Evolutionary conservation across 371 early-diverging fungal species (phyloP), one percentile per base, ranked within the genome.

Genomic region (Phascolomyces articulosus): DNA sequence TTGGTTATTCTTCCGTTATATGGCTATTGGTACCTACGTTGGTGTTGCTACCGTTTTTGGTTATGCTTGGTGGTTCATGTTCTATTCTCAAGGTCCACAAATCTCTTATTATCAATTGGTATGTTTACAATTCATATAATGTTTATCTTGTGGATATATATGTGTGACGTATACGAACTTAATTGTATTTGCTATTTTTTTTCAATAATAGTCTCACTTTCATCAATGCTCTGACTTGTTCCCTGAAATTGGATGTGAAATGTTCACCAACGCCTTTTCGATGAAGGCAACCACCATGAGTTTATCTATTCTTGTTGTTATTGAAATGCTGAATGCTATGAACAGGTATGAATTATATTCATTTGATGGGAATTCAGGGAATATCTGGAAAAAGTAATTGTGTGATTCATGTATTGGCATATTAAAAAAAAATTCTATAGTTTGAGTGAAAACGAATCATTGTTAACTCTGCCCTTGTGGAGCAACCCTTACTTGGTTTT

Each of bases 1-100:
- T 44, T 98, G 98, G 98, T 74, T 97, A 66, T 94, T 98, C 78
- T 80, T 97, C 83, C 91, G 99, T 64, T 96, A 97, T 77, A 81
- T 95, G 83, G 80, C 97, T 16, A 82, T 98, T 64, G 98, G 98
- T 66, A 79, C 82, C 26, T 98, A 96, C 68, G 98, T 98, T 57
- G 98, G 98, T 59, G 73, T 79, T 23, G 97, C 98, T 10, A 97
- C 98, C 40, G 93, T 98, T 8, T 94, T 93, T 85, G 98, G 95
- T 26, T 97, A 97, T 69, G 96, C 92, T n/a, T 97, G 98, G 97
- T 97, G 96, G 95, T 97, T 94, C 77, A 88, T 97, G 86, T 96
- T 84, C 73, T 96, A 93, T 73, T 34, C 68, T 13, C 80, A 70
- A 28, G 97, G 98, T 18, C 98, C 98, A 15, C 90, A 91, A 66